Evolutionary conservation across 768 basidiomycete genomes (phyloP), one percentile per base, ranked within the genome.

Genomic region (Amyloporia xantha): DNA sequence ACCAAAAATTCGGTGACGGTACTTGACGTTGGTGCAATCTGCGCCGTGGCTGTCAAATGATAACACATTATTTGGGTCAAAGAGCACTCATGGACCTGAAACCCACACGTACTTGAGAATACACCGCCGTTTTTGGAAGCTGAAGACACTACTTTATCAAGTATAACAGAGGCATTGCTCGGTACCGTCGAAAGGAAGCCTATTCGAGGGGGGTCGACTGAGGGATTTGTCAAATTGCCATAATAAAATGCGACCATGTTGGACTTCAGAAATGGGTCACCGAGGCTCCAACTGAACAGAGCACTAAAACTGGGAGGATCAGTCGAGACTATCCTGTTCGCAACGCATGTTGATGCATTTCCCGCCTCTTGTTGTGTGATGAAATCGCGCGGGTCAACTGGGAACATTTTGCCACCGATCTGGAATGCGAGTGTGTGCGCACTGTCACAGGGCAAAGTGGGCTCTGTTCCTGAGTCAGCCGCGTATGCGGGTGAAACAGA

Each of bases 381-480:
- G 51, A 89, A 82, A 64, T 90, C 88, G 30, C 85, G 78, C 19
- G 86, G 82, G 62, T 89, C 88, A 25, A 89, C 74, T 1, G 84
- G 80, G 68, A 90, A 91, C 40, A 78, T 59, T 55, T 72, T 68
- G 4, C 88, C 86, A 13, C 79, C 82, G 40, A 91, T 86, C 54
- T 78, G 68, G 63, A 89, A 91, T 1, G 74, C 66, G 33, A 89
- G 68, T 0, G 66, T 78, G 56, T 88, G 87, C 0, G 81, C 73
- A 13, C 73, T 70, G 0, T 71, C 62, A 62, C 87, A 89, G 7
- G 76, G 66, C 57, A 84, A 82, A 0, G 67, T 70, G 3, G 62
- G 58, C 35, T 36, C 9, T 1, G 57, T 48, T 23, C 13, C 47
- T 1, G 54, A 24, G 53, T 60, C 44, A 12, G 54, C 50, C 24